phyloP scores from a whole-genome alignment of 2,329 filamentous ascomycete genomes.

The Talaromyces sp. region DNA sequence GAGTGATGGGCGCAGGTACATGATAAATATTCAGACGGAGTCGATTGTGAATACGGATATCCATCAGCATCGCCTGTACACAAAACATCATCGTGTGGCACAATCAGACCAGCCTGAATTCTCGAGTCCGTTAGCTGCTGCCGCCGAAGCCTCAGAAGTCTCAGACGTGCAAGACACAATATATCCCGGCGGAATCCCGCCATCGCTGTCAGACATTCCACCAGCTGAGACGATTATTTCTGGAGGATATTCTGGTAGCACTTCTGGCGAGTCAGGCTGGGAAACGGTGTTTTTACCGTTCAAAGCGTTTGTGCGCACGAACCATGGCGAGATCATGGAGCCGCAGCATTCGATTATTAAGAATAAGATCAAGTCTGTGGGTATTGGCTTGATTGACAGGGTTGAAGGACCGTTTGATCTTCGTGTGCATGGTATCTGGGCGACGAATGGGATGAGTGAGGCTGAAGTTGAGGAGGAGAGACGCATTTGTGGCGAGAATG shows the following conservation, averaged over 20 bases:
- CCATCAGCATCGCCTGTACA: slow-evolving; percentile 82
- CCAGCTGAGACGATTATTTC: slow-evolving; percentile 31
- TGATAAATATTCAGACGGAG: slow-evolving; percentile 93
- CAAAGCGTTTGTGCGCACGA: slow-evolving; percentile 91
- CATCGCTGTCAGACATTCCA: slow-evolving; percentile 30
- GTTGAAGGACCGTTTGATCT: slow-evolving; percentile 85
- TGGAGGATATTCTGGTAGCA: slow-evolving; percentile 19
- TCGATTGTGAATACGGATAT: slow-evolving; percentile 90
- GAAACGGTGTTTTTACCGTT: slow-evolving; percentile 91
- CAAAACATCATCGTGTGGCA: slow-evolving; percentile 34
- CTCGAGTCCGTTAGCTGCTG: slow-evolving; percentile 13
- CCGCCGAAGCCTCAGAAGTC: slow-evolving; percentile 16
- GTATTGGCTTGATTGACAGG: slow-evolving; percentile 83
- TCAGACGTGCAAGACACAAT: slow-evolving; percentile 18
- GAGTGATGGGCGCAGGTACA: slow-evolving; percentile 86
- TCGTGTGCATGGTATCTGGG: slow-evolving; percentile 81
- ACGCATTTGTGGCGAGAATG: slow-evolving; percentile 35
- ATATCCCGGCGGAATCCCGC: slow-evolving; percentile 25
- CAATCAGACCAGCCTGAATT: slow-evolving; percentile 8
- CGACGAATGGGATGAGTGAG: slow-evolving; percentile 64
- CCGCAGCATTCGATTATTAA: slow-evolving; percentile 86
- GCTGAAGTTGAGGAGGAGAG: slow-evolving; percentile 37
- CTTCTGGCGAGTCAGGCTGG: slow-evolving; percentile 76
- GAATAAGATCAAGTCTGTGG: slow-evolving; percentile 78
- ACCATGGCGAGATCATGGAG: slow-evolving; percentile 85